Base-by-base conservation (phyloP, 345 rosid species). In the Camelina sativa region DNA sequence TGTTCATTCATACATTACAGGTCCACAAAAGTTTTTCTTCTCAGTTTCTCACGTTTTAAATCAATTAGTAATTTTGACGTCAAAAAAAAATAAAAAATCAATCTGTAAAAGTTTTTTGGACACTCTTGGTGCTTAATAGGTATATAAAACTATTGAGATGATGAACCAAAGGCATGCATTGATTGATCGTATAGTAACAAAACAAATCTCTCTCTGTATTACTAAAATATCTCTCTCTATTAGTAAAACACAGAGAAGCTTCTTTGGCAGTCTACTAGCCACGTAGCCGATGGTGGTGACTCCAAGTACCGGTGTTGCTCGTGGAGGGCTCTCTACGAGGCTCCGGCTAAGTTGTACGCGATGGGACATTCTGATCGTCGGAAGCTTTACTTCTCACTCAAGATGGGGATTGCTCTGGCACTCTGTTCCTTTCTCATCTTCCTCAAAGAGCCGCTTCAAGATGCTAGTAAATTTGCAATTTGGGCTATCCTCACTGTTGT, bases 401-500 rank as follows among this genome's bases (percentile, higher is more conserved):
- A 91, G 78, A 84, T 91, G 92, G 94, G 92, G 0, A 12, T 87
- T 23, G 63, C 94, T 11, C 76, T 91, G 0, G 79, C 89, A 0
- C 54, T 86, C 22, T 80, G 80, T 17, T 87, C 92, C 1, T 50
- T 91, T 1, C 73, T 82, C 11, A 83, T 91, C 30, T 87, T 90
- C 72, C 78, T 88, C 10, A 90, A 80, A 73, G 89, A 85, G 59
- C 84, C 87, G 3, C 80, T 89, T 7, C 50, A 63, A 35, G 40
- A 76, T 4, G 80, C 72, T 17, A 80, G 79, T 65, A 86, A 85
- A 71, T 86, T 83, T 76, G 83, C 92, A 28, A 82, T 91, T 62
- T 91, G 97, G 97, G 91, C 92, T 4, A 80, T 91, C 50, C 89
- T 91, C 12, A 91, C 94, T 0, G 92, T 89, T 6, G 89, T 91